Evolutionary conservation across 78 protist genomes (phyloP).

Genomic region (Dictyostelium brefeldianum): DNA sequence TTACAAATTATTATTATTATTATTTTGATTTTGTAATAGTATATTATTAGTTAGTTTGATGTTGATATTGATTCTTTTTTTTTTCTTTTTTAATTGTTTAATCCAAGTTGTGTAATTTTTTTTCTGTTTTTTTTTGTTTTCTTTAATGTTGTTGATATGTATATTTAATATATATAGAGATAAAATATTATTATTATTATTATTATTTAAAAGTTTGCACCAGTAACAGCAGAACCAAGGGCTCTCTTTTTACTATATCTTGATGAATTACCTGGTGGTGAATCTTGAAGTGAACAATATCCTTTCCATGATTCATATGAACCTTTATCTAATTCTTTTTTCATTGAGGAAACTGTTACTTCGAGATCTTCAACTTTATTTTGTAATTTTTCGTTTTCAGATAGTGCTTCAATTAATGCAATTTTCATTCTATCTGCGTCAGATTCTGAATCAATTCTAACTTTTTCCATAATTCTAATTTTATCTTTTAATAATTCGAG

Average conservation of each 20-base stretch:
- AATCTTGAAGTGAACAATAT: constrained; percentile 70
- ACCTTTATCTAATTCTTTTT: constrained; percentile 43
- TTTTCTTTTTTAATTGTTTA: neutral
- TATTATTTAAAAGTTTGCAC: constrained; percentile 4
- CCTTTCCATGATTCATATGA: constrained; percentile 75
- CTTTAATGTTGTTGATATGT: neutral
- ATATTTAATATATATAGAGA: neutral
- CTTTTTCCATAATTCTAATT: constrained; percentile 49
- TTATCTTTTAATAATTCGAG: constrained; percentile 53
- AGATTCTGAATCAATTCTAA: constrained; percentile 38
- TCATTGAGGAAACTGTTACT: neutral
- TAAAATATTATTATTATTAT: neutral
- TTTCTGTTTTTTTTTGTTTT: constrained; percentile 21
- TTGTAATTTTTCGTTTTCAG: constrained; percentile 56
- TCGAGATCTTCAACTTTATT: constrained; percentile 40
- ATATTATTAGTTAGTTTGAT: too few species aligned
- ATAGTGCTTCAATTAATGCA: constrained; percentile 33
- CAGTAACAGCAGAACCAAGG: neutral
- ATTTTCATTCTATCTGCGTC: constrained; percentile 40
- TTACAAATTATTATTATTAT: too few species aligned
- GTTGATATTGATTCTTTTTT: too few species aligned
- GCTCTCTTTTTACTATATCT: constrained; percentile 74
- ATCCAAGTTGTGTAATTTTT: neutral
- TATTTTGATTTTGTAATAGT: too few species aligned
- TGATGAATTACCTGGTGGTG: constrained; percentile 74